Evolutionary conservation across 306 rosid species (phyloP).

Genomic region (Begonia loranthoides): DNA sequence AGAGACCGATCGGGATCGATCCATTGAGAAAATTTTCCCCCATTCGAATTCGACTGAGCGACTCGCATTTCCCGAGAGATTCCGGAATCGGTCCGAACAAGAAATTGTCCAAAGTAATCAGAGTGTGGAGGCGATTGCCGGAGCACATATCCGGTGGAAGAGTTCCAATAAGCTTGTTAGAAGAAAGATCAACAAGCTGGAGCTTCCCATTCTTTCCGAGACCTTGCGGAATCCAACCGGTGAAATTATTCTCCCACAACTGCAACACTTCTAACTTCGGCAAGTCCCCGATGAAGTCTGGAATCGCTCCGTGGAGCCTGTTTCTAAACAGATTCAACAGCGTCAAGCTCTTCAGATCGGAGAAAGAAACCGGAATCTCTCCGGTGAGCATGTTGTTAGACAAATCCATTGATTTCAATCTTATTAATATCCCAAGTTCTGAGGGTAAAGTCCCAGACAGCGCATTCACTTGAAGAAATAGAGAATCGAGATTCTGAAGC

Average conservation of each 20-base stretch:
- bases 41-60: constrained; percentile 71
- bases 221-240: constrained; percentile 64
- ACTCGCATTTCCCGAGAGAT: constrained; percentile 53
- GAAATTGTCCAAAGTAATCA: constrained; percentile 66
- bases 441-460: constrained; percentile 58
- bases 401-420: constrained; percentile 79
- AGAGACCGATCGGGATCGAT: constrained; percentile 72
- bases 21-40: constrained; percentile 82
- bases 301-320: constrained; percentile 85
- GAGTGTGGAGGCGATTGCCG: constrained; percentile 59
- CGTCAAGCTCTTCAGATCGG: constrained; percentile 52
- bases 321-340: constrained; percentile 72
- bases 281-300: constrained; percentile 62
- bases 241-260: constrained; percentile 93
- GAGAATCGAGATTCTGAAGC: constrained; percentile 66
- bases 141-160: constrained; percentile 66
- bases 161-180: constrained; percentile 74
- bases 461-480: constrained; percentile 86
- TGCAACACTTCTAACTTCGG: constrained; percentile 73
- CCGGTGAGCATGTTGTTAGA: constrained; percentile 66
- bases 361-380: constrained; percentile 61
- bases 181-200: constrained; percentile 52
- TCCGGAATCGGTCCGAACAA: constrained; percentile 83
- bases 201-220: constrained; percentile 76
- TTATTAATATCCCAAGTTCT: constrained; percentile 57